These are phyloP conservation scores for Myrica gale DNA, from an alignment of 306 rosid species.

Conservation along the genomic window DNA sequence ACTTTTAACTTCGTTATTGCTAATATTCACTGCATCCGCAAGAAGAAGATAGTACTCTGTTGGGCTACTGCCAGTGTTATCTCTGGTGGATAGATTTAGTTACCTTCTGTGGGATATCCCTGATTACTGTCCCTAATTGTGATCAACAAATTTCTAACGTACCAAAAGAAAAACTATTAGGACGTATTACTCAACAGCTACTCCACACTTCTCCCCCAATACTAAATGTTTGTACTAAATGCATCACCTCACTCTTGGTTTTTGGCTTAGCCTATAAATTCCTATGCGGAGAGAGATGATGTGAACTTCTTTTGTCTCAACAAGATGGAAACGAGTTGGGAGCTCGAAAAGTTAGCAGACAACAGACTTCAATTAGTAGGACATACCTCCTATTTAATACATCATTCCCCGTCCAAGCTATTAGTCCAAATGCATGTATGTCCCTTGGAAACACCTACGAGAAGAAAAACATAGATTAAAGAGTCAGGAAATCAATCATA, in stretches of 20 bases:
- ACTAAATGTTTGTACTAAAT: background rate
- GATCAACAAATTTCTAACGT: too few species aligned
- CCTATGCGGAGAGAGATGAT: background rate
- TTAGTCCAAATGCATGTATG: slow-evolving; percentile 78
- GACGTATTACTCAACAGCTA: background rate
- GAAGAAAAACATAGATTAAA: background rate
- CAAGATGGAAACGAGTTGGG: background rate
- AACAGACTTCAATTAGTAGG: slow-evolving; percentile 17
- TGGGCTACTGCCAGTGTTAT: too few species aligned
- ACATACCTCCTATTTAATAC: slow-evolving; percentile 82
- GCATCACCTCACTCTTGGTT: background rate
- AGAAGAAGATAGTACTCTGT: too few species aligned
- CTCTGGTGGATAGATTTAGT: too few species aligned
- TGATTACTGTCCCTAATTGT: too few species aligned
- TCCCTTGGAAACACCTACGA: slow-evolving; percentile 80
- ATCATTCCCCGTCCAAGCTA: slow-evolving; percentile 95
- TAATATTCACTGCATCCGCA: too few species aligned
- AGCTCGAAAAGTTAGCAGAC: background rate
- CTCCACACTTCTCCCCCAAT: background rate
- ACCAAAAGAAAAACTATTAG: too few species aligned
- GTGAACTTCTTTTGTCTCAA: background rate
- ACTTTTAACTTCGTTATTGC: too few species aligned
- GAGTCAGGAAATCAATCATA: slow-evolving; percentile 4
- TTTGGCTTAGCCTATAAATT: background rate
- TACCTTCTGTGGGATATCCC: too few species aligned